Conservation (phyloP, 805 yeast species). For the Wickerhamomyces xylosicus region DNA sequence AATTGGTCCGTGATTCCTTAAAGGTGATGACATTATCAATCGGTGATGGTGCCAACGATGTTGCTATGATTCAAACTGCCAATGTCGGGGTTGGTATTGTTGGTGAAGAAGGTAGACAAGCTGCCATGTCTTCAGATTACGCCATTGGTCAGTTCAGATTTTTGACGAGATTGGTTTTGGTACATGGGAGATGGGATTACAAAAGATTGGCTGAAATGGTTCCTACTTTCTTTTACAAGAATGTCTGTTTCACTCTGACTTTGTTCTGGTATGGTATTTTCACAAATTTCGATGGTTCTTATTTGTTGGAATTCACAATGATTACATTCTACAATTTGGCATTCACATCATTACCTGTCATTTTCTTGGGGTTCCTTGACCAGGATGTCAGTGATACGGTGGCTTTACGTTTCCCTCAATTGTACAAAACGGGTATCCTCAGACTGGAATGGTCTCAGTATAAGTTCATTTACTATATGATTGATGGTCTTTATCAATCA, state of each 20-base stretch:
- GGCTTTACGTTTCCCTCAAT: conserved; percentile 62
- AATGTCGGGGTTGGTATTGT: conserved; percentile 86
- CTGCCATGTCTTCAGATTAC: conserved; percentile 81
- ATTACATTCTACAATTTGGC: conserved; percentile 77
- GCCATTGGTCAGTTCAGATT: conserved; percentile 79
- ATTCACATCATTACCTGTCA: conserved; percentile 73
- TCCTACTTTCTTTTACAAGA: conserved; percentile 72
- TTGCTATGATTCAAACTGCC: conserved; percentile 85
- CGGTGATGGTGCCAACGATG: conserved; percentile 87
- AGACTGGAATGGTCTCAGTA: conserved; percentile 59
- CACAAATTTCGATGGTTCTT: conserved; percentile 70
- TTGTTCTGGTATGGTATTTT: conserved; percentile 75
- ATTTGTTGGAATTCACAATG: conserved; percentile 68
- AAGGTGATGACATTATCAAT: conserved; percentile 81
- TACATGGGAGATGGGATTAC: conserved; percentile 85
- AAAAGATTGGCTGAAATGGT: conserved; percentile 77
- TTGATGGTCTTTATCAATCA: conserved; percentile 72
- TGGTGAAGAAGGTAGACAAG: conserved; percentile 88
- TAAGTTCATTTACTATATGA: conserved; percentile 66
- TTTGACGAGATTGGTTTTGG: conserved; percentile 52
- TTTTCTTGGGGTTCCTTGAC: conserved; percentile 68
- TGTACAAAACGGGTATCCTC: conserved; percentile 64
- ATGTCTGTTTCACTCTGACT: conserved; percentile 64
- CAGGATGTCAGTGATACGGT: conserved; percentile 70
- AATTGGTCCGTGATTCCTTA: conserved; percentile 59